Evolutionary conservation across 768 basidiomycete genomes (phyloP).

Genomic region (Kwoniella europaea): DNA sequence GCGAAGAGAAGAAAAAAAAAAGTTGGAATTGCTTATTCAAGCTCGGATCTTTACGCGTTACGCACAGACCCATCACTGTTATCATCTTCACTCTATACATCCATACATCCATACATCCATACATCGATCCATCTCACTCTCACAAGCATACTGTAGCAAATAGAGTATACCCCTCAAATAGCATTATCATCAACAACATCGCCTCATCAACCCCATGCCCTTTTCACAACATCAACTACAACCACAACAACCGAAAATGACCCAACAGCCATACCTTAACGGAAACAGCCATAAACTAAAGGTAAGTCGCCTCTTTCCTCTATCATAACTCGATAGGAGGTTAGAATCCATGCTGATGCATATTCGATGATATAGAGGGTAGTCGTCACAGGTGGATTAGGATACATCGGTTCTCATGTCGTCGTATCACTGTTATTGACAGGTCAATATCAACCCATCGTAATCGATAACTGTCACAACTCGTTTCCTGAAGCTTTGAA

Average conservation of each 20-base stretch:
- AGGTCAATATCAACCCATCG: constrained; percentile 86
- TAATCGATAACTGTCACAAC: constrained; percentile 94
- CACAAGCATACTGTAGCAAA: not conserved
- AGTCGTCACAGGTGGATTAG: constrained; percentile 52
- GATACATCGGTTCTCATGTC: constrained; percentile 82
- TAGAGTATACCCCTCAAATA: not conserved
- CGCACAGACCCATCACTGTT: constrained; percentile 5
- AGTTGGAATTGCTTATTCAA: not conserved
- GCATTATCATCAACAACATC: not conserved
- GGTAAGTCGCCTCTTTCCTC: not conserved
- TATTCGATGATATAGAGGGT: constrained; percentile 18
- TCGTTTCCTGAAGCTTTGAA: constrained; percentile 76
- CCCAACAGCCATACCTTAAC: not conserved
- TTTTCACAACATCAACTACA: not conserved
- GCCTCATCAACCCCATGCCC: not conserved
- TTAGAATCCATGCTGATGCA: not conserved
- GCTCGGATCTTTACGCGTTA: constrained; percentile 13
- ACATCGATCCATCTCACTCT: too few species aligned
- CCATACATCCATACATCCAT: not conserved
- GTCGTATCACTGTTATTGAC: constrained; percentile 84
- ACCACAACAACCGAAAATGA: not conserved
- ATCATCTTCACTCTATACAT: not conserved
- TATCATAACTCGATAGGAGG: too few species aligned
- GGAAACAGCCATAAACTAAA: constrained; percentile 2
- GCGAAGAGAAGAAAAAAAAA: not conserved